Evolutionary conservation across 1,284 basidiomycete species (phyloP), one percentile per base, ranked within the genome.

Genomic region (Melanopsichium pennsylvanicum): DNA sequence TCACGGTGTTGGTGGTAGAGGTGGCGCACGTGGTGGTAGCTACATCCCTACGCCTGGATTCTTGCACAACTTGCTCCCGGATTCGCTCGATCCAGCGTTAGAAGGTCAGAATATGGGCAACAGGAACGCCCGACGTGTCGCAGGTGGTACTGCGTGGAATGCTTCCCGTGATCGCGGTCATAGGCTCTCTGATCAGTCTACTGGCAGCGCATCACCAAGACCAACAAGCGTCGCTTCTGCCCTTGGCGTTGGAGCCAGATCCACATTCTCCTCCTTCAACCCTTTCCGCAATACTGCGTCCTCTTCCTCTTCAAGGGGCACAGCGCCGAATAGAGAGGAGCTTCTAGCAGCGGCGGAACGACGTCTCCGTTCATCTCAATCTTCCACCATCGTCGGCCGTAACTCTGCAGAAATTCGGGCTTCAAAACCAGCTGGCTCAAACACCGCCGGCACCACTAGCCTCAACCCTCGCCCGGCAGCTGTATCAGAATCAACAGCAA

Each of bases 311-410:
- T 33, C 58, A 19, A 22, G 37, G 8, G 25, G 13, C 16, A 31
- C 43, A 18, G 58, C 51, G 7, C 59, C 62, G 5, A 62, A 42
- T 32, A 52, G 74, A 11, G 61, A 75, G 16, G 74, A 62, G 21
- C 44, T 75, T 26, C 63, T 75, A 5, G 72, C 62, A 21, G 74
- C 74, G 13, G 66, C 74, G 11, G 74, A 76, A 34, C 61, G 67
- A 15, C 57, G 74, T 6, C 50, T 76, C 1, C 48, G 67, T 2
- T 45, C 56, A 1, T 42, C 45, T 5, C 42, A 56, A 32, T 37
- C 57, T 1, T 52, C 49, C 11, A 69, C 67, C 15, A 76, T 76
- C 32, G 70, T 70, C 26, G 70, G 60, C 5, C 49, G 70, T 15
- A 76, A 76, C 47, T 56, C 63, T 13, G 21, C 62, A 2, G 63